Evolutionary conservation across 2,329 filamentous ascomycete species (phyloP).

Genomic region (Botrytis galanthina): DNA sequence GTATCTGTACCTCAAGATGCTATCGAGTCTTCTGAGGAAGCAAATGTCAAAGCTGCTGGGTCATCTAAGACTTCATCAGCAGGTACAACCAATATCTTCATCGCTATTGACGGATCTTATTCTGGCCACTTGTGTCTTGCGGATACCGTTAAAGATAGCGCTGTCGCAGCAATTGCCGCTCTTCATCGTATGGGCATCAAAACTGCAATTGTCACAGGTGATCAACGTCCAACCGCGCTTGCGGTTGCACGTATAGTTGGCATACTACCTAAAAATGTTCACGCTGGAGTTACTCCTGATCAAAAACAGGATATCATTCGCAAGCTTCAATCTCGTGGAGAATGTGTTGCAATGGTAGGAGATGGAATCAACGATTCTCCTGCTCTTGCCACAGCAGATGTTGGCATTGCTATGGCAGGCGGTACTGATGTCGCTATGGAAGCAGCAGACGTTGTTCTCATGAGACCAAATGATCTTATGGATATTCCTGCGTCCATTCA

Average conservation of each 20-base stretch:
- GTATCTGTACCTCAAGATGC: conserved; percentile 64
- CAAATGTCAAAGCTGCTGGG: conserved; percentile 48
- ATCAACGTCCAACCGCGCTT: conserved; percentile 79
- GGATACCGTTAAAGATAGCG: conserved; percentile 88
- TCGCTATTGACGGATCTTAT: conserved; percentile 80
- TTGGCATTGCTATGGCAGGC: conserved; percentile 88
- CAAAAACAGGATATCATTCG: conserved; percentile 87
- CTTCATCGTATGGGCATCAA: conserved; percentile 82
- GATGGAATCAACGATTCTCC: conserved; percentile 99
- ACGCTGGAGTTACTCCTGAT: conserved; percentile 83
- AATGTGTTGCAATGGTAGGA: conserved; percentile 91
- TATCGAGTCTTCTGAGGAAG: conserved; percentile 60
- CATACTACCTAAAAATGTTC: conserved; percentile 72
- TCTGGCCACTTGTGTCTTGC: conserved; percentile 80
- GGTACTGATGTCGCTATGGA: conserved; percentile 98
- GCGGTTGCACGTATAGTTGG: conserved; percentile 81
- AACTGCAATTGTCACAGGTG: conserved; percentile 89
- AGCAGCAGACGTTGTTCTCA: conserved; percentile 91
- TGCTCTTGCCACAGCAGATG: conserved; percentile 84
- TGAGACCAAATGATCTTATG: conserved; percentile 88
- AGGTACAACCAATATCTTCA: conserved; percentile 87
- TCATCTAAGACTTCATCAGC: conserved; percentile 44
- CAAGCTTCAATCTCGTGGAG: conserved; percentile 69
- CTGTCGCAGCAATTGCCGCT: conserved; percentile 75
- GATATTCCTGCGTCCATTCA: conserved; percentile 86